Evolutionary conservation across 805 yeast species (phyloP).

Genomic region (Scheffersomyces ergatensis): DNA sequence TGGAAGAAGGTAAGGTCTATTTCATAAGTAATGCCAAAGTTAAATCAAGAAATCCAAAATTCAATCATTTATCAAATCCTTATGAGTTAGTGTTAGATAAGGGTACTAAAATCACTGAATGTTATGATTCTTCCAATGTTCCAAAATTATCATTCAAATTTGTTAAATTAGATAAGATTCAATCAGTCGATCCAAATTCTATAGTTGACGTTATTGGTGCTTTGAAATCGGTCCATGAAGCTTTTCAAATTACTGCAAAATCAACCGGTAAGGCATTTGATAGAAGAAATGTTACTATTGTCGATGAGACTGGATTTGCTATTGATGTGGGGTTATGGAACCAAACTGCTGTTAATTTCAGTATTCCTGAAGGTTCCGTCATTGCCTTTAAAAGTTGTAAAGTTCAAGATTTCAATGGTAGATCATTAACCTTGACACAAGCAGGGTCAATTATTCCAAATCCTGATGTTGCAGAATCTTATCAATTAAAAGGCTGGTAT

Average conservation of each 20-base stretch:
- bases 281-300: conserved; percentile 84
- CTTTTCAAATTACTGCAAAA: conserved; percentile 77
- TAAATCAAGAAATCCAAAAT: conserved; percentile 81
- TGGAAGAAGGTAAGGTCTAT: conserved; percentile 89
- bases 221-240: conserved; percentile 71
- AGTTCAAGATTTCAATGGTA: conserved; percentile 85
- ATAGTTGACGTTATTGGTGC: conserved; percentile 87
- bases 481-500: conserved; percentile 90
- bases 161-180: conserved; percentile 63
- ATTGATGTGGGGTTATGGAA: conserved; percentile 89
- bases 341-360: conserved; percentile 76
- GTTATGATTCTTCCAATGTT: conserved; percentile 57
- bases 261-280: conserved; percentile 88
- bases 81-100: conserved; percentile 82
- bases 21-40: conserved; percentile 79
- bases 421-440: conserved; percentile 76
- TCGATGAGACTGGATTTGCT: conserved; percentile 78
- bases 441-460: conserved; percentile 72
- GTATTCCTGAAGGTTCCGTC: conserved; percentile 72
- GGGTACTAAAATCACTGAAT: conserved; percentile 73
- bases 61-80: conserved; percentile 79
- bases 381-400: conserved; percentile 89
- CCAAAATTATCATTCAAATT: conserved; percentile 81
- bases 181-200: conserved; percentile 65
- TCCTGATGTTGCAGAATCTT: conserved; percentile 90